Evolutionary conservation across 202 grass and related monocot species (phyloP).

Genomic region (Saccharum hybrid): DNA sequence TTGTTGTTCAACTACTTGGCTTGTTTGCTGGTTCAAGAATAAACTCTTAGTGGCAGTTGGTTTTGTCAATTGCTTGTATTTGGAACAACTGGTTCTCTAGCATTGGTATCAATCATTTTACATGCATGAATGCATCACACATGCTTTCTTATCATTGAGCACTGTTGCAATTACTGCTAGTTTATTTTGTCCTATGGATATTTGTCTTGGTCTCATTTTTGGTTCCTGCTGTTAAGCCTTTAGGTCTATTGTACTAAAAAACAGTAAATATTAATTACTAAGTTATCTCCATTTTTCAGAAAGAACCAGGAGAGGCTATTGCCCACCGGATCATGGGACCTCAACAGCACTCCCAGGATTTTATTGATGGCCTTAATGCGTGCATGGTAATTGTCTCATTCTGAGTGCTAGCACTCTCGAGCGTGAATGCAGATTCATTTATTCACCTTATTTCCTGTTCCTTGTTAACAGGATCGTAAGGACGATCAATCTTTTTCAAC

Average conservation of each 20-base stretch:
- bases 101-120: constrained; percentile 10
- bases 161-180: neutral
- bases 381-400: constrained; percentile 58
- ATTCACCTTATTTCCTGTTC: constrained; percentile 39
- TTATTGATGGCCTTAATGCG: constrained; percentile 71
- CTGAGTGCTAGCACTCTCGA: constrained; percentile 17
- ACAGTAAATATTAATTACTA: neutral
- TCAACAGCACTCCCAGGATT: constrained; percentile 69
- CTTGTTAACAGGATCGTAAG: constrained; percentile 65
- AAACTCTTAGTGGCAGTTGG: neutral
- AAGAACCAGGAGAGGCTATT: constrained; percentile 61
- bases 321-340: constrained; percentile 79
- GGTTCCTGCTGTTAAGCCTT: constrained; percentile 22
- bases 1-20: neutral
- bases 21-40: constrained; percentile 24
- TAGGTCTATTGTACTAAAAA: neutral
- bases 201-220: constrained; percentile 14
- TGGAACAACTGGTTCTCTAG: neutral
- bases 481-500: constrained; percentile 59
- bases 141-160: neutral
- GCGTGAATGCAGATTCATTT: constrained; percentile 26
- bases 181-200: neutral
- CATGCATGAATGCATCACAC: neutral
- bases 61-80: neutral
- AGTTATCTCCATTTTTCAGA: constrained; percentile 59